These are phyloP conservation scores for Schizochytrium sp. DNA, from an alignment of 108 stramenopile species.

Conservation along the genomic window DNA sequence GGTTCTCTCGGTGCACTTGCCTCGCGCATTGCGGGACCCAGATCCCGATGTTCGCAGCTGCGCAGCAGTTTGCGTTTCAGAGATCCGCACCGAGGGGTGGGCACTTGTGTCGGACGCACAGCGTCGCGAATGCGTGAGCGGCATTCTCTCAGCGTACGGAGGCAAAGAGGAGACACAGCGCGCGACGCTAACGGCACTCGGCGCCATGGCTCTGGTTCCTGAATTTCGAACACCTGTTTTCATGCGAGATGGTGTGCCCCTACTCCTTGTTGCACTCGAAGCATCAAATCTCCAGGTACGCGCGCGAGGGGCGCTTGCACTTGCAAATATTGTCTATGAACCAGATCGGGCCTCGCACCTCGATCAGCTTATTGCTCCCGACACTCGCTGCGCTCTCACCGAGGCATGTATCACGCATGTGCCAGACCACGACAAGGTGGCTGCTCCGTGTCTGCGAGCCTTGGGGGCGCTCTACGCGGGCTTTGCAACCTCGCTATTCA, in stretches of 20 bases:
- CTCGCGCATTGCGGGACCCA: neutral
- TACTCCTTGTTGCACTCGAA: neutral
- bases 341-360: neutral
- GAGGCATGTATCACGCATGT: neutral
- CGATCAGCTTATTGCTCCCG: neutral
- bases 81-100: neutral
- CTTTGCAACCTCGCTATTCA: neutral
- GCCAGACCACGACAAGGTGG: constrained; percentile 2
- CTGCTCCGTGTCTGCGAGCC: neutral
- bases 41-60: neutral
- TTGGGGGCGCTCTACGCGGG: neutral
- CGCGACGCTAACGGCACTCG: neutral
- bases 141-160: neutral
- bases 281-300: neutral
- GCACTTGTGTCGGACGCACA: neutral
- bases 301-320: neutral
- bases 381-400: neutral
- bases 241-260: neutral
- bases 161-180: neutral
- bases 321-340: neutral
- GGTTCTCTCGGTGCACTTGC: neutral
- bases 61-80: neutral
- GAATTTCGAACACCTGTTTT: neutral
- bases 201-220: neutral
- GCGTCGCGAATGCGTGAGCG: neutral